A percentile compares a stretch with the other conserved stretches of the same genome.
These are phyloP conservation scores for Populus nigra DNA, from an alignment of 345 rosid species.

Conservation along the genomic window DNA sequence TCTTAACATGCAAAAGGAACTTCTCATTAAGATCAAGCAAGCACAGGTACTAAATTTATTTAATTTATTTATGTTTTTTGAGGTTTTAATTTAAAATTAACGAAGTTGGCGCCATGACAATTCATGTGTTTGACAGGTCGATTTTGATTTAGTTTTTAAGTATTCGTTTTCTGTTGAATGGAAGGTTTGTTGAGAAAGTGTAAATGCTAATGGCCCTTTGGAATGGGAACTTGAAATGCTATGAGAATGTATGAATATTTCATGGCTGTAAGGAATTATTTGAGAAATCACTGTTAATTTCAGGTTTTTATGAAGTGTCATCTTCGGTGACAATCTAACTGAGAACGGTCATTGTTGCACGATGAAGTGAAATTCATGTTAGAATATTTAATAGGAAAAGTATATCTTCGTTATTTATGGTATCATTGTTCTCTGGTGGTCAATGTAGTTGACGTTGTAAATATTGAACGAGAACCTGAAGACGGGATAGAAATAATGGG, in stretches of 20 bases:
- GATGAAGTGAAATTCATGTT: neutral
- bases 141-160: neutral
- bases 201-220: neutral
- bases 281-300: neutral
- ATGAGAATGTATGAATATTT: neutral
- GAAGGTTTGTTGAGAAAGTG: neutral
- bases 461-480: neutral
- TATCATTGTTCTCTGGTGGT: neutral
- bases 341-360: neutral
- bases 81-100: neutral
- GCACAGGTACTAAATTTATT: conserved; percentile 42
- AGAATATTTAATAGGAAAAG: neutral
- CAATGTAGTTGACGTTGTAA: neutral
- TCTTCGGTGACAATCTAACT: neutral
- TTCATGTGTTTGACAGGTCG: neutral
- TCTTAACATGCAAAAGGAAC: conserved; percentile 57
- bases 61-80: neutral
- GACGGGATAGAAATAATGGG: neutral
- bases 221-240: neutral
- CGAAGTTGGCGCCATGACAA: neutral
- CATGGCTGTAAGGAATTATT: neutral
- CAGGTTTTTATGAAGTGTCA: neutral
- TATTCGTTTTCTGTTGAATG: neutral
- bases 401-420: neutral
- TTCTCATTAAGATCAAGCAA: conserved; percentile 67